Percentiles rank a stretch among this genome's conserved stretches.
Evolutionary conservation across 768 basidiomycete species (phyloP).

Genomic region (Candolleomyces eurysporus): DNA sequence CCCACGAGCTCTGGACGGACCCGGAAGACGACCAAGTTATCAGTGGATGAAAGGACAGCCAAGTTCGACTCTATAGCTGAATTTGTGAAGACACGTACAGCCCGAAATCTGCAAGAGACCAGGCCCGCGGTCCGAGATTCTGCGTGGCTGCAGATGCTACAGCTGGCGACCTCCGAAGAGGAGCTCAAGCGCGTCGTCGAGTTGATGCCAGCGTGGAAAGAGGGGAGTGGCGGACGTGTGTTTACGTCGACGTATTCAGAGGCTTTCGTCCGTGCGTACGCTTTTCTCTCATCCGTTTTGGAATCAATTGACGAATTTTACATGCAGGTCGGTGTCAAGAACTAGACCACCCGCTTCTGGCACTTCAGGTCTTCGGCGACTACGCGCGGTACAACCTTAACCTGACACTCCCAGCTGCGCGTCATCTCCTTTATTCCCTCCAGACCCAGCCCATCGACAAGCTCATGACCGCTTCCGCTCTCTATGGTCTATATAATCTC

Average conservation of each 20-base stretch:
- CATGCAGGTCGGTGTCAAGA: constrained; percentile 59
- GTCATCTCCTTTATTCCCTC: constrained; percentile 56
- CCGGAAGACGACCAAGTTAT: constrained; percentile 16
- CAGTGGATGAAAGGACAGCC: constrained; percentile 25
- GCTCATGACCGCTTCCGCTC: constrained; percentile 47
- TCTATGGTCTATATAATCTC: constrained; percentile 55
- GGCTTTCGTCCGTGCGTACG: constrained; percentile 53
- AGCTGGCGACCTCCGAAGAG: constrained; percentile 46
- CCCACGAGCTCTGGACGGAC: constrained; percentile 1
- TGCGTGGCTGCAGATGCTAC: constrained; percentile 50
- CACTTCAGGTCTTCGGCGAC: constrained; percentile 59
- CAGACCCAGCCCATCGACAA: constrained; percentile 47
- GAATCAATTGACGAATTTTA: not conserved
- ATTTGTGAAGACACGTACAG: constrained; percentile 39
- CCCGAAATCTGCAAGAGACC: constrained; percentile 32
- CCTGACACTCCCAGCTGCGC: constrained; percentile 51
- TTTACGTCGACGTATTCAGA: constrained; percentile 42
- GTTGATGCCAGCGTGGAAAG: constrained; percentile 51
- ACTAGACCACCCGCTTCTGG: constrained; percentile 52
- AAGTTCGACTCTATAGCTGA: constrained; percentile 33
- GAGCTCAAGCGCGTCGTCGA: constrained; percentile 47
- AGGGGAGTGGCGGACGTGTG: constrained; percentile 31
- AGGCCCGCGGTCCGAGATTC: constrained; percentile 38
- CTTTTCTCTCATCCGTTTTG: not conserved
- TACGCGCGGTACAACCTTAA: constrained; percentile 59